Evolutionary conservation across 1,284 basidiomycete species (phyloP).

Genomic region (Pascua sp.): DNA sequence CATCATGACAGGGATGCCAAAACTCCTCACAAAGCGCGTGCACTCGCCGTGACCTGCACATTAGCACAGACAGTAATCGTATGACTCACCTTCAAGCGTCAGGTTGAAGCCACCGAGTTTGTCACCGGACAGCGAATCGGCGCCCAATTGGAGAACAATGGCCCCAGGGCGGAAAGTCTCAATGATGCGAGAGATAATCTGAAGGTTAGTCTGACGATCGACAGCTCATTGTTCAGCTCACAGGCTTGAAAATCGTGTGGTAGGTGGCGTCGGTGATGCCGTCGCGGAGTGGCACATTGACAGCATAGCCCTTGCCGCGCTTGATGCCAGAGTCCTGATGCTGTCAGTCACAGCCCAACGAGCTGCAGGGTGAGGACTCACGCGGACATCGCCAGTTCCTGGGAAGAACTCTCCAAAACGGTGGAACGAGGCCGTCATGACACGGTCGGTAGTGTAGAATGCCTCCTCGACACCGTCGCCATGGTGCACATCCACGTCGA

Average conservation of each 20-base stretch:
- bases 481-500: conserved; percentile 98
- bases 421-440: conserved; percentile 95
- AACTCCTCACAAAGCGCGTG: conserved; percentile 77
- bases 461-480: conserved; percentile 99
- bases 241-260: conserved; percentile 81
- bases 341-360: not conserved
- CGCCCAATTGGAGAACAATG: conserved; percentile 91
- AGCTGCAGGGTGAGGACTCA: conserved; percentile 18
- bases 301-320: conserved; percentile 81
- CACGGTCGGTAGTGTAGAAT: conserved; percentile 94
- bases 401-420: conserved; percentile 97
- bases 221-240: conserved; percentile 51
- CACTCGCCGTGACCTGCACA: conserved; percentile 72
- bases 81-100: conserved; percentile 71
- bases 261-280: conserved; percentile 78
- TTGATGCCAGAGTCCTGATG: conserved; percentile 73
- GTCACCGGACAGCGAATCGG: conserved; percentile 91
- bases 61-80: not conserved
- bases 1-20: conserved; percentile 83
- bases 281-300: conserved; percentile 92
- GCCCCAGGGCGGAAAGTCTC: conserved; percentile 87
- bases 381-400: conserved; percentile 75
- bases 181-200: conserved; percentile 83
- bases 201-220: conserved; percentile 3
- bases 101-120: conserved; percentile 96